Base-by-base conservation (phyloP, 805 yeast species). In the Yamadazyma paraphyllophila region DNA sequence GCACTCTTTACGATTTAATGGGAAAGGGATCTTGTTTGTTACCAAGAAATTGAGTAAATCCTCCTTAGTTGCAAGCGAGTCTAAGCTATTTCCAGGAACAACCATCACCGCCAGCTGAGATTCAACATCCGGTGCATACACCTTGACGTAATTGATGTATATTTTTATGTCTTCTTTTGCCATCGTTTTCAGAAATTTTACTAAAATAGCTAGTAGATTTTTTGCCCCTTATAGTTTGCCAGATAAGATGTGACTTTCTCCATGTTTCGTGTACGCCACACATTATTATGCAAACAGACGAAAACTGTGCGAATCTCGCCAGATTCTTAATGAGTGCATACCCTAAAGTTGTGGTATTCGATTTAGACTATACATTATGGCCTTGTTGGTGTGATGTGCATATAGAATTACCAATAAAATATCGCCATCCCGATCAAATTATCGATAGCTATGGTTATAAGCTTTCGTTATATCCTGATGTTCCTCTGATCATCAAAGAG, bases 341-440 rank as follows among this genome's bases (percentile, higher is more conserved):
- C 13, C 46, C 46, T 10, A 49, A 47, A 32, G 82, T 79, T 1
- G 82, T 84, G 9, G 90, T 85, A 0, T 83, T 85, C 59, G 94
- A 85, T 53, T 65, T 85, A 36, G 94, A 85, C 59, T 85, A 81
- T 57, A 85, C 94, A 0, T 62, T 85, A 29, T 85, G 94, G 94
- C 91, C 86, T 42, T 81, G 83, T 50, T 85, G 91, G 91, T 85
- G 91, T 61, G 91, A 85, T 55, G 84, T 88, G 1, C 91, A 85
- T 56, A 71, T 86, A 15, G 61, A 70, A 2, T 66, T 78, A 7
- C 91, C 91, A 0, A 47, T 83, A 16, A 69, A 67, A 44, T 56
- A 68, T n/a, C 45, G 49, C 14, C 56, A 64, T 12, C 65, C 65
- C 10, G 55, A 62, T 12, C 56, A 62, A 3, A 69, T 83, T 2